Evolutionary conservation across 208 protist genomes (phyloP).

Genomic region (Acanthamoeba healyi): DNA sequence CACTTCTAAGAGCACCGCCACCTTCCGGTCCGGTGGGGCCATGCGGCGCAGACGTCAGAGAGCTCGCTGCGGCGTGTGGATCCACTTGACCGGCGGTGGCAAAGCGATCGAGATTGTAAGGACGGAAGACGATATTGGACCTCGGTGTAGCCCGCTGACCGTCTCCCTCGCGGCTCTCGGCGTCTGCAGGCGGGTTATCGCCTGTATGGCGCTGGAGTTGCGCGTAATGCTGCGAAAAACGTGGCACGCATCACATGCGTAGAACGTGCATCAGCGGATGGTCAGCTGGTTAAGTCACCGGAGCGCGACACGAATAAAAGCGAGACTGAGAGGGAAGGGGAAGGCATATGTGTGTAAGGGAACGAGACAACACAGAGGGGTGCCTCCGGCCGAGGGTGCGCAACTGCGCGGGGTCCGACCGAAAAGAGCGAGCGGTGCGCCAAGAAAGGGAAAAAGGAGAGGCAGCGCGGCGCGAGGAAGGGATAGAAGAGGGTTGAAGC

Average conservation of each 20-base stretch:
- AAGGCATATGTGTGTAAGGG: no score
- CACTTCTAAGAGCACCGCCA: background rate
- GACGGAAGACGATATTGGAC: constrained; percentile 12
- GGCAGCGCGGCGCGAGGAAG: background rate
- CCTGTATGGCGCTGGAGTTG: constrained; percentile 23
- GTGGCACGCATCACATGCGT: no score
- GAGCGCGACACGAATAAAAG: no score
- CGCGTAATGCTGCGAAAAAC: background rate
- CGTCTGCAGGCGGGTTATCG: background rate
- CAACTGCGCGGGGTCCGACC: no score
- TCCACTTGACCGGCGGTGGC: background rate
- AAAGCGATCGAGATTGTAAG: background rate
- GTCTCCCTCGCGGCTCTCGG: constrained; percentile 34
- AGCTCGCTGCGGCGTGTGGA: background rate
- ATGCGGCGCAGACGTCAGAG: background rate
- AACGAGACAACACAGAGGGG: no score
- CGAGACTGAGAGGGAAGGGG: no score
- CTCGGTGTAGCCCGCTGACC: background rate
- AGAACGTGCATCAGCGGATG: no score
- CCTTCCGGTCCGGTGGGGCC: background rate
- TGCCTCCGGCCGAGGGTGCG: no score
- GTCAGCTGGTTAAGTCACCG: no score
- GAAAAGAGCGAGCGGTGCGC: no score
- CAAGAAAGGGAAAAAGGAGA: background rate
- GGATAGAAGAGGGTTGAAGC: background rate